phyloP scores from a whole-genome alignment of 495 filamentous ascomycete species.

The Melanomma pulvis-pyrius region DNA sequence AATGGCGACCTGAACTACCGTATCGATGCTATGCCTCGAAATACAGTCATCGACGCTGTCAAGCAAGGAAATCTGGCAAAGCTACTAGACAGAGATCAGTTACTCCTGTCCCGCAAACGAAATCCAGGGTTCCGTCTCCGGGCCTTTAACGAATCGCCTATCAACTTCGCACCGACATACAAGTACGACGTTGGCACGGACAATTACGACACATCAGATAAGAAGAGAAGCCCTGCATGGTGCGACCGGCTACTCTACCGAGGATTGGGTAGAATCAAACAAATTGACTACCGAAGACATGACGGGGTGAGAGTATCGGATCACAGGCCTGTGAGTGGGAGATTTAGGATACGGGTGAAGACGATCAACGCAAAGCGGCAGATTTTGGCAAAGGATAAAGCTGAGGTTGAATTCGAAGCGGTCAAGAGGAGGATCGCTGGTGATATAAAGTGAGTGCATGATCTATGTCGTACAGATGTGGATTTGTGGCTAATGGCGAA shows the following conservation, averaged over 20 bases:
- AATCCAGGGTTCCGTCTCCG: conserved; percentile 88
- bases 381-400: conserved; percentile 66
- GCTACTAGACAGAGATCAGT: conserved; percentile 91
- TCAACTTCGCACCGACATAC: conserved; percentile 89
- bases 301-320: conserved; percentile 82
- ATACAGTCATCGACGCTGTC: conserved; percentile 83
- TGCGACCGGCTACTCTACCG: conserved; percentile 91
- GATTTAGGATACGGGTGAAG: conserved; percentile 80
- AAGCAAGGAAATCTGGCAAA: conserved; percentile 79
- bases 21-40: conserved; percentile 93
- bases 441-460: conserved; percentile 60
- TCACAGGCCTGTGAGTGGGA: conserved; percentile 87
- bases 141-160: conserved; percentile 81
- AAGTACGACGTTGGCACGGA: conserved; percentile 92
- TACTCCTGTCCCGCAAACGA: conserved; percentile 79
- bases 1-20: conserved; percentile 98
- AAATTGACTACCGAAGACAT: conserved; percentile 83
- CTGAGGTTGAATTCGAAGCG: conserved; percentile 70
- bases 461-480: background rate
- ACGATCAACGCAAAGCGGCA: conserved; percentile 69
- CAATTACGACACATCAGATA: conserved; percentile 90
- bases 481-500: conserved; percentile 3
- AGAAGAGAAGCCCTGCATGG: conserved; percentile 95
- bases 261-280: conserved; percentile 78
- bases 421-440: conserved; percentile 64